A percentile compares a stretch with the other conserved stretches of the same genome.
Conservation (phyloP, 176 grass and related monocot species). For the Zizania latifolia region DNA sequence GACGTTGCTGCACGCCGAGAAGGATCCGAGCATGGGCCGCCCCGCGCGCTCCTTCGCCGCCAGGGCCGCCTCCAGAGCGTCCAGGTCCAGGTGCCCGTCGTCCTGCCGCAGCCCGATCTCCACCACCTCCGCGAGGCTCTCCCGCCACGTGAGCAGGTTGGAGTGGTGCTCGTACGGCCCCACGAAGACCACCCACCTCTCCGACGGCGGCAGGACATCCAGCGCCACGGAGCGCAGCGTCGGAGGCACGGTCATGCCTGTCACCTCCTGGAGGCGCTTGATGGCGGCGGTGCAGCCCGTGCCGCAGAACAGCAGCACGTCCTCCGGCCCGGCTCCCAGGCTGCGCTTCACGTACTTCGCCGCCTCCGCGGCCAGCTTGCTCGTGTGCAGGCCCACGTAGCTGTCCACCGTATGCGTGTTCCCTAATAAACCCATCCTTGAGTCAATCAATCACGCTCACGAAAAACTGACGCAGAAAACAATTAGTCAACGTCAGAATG, state of each 20-base stretch:
- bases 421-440: conserved; percentile 10
- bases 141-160: conserved; percentile 74
- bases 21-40: conserved; percentile 61
- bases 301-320: conserved; percentile 45
- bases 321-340: conserved; percentile 39
- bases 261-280: conserved; percentile 56
- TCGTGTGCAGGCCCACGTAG: conserved; percentile 54
- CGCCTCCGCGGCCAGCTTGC: conserved; percentile 41
- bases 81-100: conserved; percentile 39
- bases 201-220: conserved; percentile 30
- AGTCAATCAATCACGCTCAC: background rate
- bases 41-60: background rate
- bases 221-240: conserved; percentile 18
- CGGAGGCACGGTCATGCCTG: conserved; percentile 36
- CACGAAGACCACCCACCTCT: conserved; percentile 64
- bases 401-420: conserved; percentile 77
- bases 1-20: conserved; percentile 79
- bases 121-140: conserved; percentile 59
- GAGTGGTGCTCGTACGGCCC: conserved; percentile 83
- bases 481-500: background rate
- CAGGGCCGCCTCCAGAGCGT: conserved; percentile 33
- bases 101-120: conserved; percentile 37
- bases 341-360: conserved; percentile 51
- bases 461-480: background rate
- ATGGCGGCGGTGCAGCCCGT: conserved; percentile 43